A percentile compares a stretch with the other conserved stretches of the same genome.
These are phyloP conservation scores for Malania oleifera DNA, from an alignment of 164 flowering plant genomes.

Conservation along the genomic window DNA sequence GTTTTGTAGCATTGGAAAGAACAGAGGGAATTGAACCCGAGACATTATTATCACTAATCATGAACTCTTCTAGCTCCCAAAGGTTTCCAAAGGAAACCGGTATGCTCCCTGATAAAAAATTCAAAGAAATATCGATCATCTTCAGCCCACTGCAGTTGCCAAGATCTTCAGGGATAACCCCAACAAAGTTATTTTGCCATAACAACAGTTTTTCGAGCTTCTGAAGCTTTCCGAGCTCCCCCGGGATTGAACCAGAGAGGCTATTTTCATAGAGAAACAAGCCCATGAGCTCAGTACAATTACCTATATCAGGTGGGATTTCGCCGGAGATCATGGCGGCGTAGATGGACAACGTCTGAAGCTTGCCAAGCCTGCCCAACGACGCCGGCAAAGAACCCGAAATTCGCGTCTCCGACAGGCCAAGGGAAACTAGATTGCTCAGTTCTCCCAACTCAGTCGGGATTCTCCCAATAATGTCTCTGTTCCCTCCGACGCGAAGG, in stretches of 20 bases:
- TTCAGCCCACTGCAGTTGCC: constrained; percentile 1
- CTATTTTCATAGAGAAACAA: neutral
- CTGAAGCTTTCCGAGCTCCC: neutral
- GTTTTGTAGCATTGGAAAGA: constrained; percentile 42
- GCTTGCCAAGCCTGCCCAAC: constrained; percentile 50
- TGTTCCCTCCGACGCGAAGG: neutral
- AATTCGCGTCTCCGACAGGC: constrained; percentile 54
- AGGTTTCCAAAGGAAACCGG: constrained; percentile 58
- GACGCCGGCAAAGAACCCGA: constrained; percentile 56
- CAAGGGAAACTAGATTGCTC: constrained; percentile 34
- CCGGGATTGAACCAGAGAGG: neutral
- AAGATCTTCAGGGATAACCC: neutral
- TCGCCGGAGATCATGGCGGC: constrained; percentile 38
- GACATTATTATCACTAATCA: constrained; percentile 55
- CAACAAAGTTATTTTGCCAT: neutral
- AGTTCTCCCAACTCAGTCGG: constrained; percentile 33
- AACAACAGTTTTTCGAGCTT: neutral
- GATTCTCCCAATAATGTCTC: constrained; percentile 21
- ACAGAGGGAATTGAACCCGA: constrained; percentile 62
- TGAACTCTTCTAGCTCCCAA: constrained; percentile 34
- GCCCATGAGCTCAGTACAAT: neutral
- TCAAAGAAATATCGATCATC: neutral
- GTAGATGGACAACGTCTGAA: constrained; percentile 65
- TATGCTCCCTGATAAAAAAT: constrained; percentile 56
- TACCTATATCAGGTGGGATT: neutral